These are phyloP conservation scores for Canna indica DNA, from an alignment of 176 grass and related monocot species.

Conservation along the genomic window DNA sequence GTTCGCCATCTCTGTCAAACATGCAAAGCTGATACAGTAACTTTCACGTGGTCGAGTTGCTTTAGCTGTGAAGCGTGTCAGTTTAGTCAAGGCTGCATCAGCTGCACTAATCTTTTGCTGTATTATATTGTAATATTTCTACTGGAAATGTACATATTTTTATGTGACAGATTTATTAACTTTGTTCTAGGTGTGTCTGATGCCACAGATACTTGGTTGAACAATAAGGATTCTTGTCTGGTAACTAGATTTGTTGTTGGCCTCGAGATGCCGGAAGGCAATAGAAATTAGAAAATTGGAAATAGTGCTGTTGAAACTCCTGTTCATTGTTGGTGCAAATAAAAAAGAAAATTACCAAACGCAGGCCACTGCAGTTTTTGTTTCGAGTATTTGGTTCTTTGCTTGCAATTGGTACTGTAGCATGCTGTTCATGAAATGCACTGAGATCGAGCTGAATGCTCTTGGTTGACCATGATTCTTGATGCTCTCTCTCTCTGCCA, in stretches of 20 bases:
- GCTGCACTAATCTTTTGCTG: no score
- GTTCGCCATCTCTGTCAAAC: not conserved
- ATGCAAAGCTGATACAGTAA: not conserved
- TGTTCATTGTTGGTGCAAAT: not conserved
- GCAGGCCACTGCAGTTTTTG: no score
- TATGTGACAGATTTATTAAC: not conserved
- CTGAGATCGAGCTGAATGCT: no score
- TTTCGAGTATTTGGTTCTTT: no score
- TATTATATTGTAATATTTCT: not conserved
- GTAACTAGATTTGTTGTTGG: not conserved
- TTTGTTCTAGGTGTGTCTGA: not conserved
- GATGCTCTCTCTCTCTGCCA: no score
- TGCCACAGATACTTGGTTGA: not conserved
- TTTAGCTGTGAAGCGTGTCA: not conserved
- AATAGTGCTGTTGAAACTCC: not conserved
- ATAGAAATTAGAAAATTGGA: no score
- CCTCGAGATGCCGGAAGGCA: conserved; percentile 8
- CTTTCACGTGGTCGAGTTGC: not conserved
- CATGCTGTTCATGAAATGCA: no score
- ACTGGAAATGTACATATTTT: not conserved
- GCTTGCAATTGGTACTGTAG: no score
- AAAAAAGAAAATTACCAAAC: not conserved
- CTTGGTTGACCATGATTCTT: no score
- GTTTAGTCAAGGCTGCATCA: not conserved
- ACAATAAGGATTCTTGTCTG: not conserved